Evolutionary conservation across 306 rosid genomes (phyloP).

Genomic region (Acmispon strigosus): DNA sequence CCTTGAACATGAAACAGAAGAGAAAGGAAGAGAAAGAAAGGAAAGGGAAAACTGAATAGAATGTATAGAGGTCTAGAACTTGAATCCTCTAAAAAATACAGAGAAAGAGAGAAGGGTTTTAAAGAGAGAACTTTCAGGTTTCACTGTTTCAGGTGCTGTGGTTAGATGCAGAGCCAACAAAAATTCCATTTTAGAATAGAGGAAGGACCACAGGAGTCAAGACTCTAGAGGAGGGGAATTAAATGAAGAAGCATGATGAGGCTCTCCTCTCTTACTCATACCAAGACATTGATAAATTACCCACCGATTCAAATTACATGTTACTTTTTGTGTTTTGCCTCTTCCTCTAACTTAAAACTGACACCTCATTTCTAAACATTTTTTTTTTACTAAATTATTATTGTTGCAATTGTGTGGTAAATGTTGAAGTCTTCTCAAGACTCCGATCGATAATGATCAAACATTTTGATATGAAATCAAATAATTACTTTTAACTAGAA

Average conservation of each 20-base stretch:
- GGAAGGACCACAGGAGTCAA: conserved; percentile 19
- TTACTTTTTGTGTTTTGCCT: background rate
- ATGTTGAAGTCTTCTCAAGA: too few species aligned
- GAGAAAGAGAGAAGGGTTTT: conserved; percentile 4
- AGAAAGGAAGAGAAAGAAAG: background rate
- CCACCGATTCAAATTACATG: background rate
- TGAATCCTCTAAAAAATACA: background rate
- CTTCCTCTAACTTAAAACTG: background rate
- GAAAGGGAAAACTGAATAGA: background rate
- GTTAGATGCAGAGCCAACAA: conserved; percentile 20
- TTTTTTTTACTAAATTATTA: too few species aligned
- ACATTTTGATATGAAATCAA: too few species aligned
- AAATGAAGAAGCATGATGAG: conserved; percentile 8
- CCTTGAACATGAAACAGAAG: background rate
- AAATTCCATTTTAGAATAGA: background rate
- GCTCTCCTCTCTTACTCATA: background rate
- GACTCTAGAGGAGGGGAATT: background rate
- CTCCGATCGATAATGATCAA: too few species aligned
- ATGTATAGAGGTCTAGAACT: background rate
- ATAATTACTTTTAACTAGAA: too few species aligned
- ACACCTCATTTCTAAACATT: background rate
- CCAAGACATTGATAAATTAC: conserved; percentile 6
- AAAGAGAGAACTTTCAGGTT: conserved; percentile 1
- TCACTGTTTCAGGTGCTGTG: conserved; percentile 22
- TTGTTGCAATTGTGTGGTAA: too few species aligned